Evolutionary conservation across 305 asterid genomes (phyloP), one percentile per base, ranked within the genome.

Genomic region (Solanum chacoense): DNA sequence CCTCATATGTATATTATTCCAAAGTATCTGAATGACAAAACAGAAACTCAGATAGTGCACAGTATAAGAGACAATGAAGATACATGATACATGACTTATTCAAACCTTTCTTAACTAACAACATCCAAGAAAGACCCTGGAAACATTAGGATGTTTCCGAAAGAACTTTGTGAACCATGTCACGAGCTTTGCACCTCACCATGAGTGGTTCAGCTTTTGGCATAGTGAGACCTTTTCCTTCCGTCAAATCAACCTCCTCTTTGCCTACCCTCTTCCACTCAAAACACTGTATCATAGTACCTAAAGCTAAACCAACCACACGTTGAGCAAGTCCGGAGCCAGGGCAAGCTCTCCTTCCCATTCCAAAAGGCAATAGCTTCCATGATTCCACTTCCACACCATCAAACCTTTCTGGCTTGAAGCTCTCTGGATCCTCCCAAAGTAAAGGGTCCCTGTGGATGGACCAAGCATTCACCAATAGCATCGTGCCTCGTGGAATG

Each of bases 331-430:
- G 88, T n/a, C 89, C 91, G 24, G 85, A 18, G 3, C 92, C 93
- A 0, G 94, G 94, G 74, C 94, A 93, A 2, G 92, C 89, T 83
- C 94, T 91, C 85, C 94, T 87, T 40, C 94, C 93, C 91, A 91
- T 87, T n/a, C 93, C 93, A 45, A 93, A 93, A 3, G 92, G 89
- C 77, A 91, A 18, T 11, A 91, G 28, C 45, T 90, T 89, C 11
- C 63, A 29, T 13, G 89, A 35, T 50, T 89, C 90, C 31, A 79
- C 89, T 16, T 89, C 89, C 6, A 55, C 87, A 3, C 37, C 90
- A 9, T 88, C 87, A 85, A 89, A 91, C 67, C 93, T 88, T 85
- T 91, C 92, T 1, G 92, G 94, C 85, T 37, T 90, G 81, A 92
- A 92, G 42, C 71, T 83, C 28, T 65, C 38, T 1, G 92, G 91